Base-by-base conservation (phyloP, 192 early-diverging fungal species). In the Gorgonomyces haynaldii region DNA sequence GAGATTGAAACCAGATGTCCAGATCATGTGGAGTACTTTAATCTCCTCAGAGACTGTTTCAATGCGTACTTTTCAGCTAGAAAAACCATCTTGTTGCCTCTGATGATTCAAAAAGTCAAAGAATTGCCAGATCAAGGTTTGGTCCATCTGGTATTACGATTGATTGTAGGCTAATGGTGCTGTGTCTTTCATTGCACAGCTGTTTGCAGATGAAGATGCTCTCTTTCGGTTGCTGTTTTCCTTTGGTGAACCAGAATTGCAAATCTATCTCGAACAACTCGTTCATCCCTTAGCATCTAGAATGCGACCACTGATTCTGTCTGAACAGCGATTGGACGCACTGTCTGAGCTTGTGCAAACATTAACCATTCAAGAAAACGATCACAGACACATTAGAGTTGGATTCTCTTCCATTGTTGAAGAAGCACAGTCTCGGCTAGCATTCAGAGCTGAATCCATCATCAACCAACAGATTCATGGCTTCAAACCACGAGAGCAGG, bases 381-480 rank as follows among this genome's bases (percentile, higher is more conserved):
- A 68, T 55, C 45, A 49, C 0, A 41, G 39, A 9, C 25, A 38
- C 7, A 64, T 72, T 25, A 47, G 55, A 27, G 35, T 84, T 42
- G 74, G 85, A n/a, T 80, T 88, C 20, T 70, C 69, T 24, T 74
- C 83, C 45, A 83, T 96, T 40, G 59, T 97, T 37, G 71, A 89
- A 61, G 94, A 95, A 67, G 63, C 90, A 3, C 94, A 97, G 59
- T 75, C 79, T 44, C 59, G 90, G 12, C 77, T 97, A 24, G 85
- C 83, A 4, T 97, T 92, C 67, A 74, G 89, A 29, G 82, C 88
- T 2, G 77, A 92, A 62, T 56, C 70, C 20, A 93, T 73, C 60
- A 85, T 93, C 25, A 72, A 74, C 10, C 63, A 61, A 40, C 82
- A 89, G 52, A 88, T 91, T 48, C 76, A 81, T 57, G 65, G 64